Evolutionary conservation across 2,329 filamentous ascomycete genomes (phyloP), one percentile per base, ranked within the genome.

Genomic region (Diaporthe eres): DNA sequence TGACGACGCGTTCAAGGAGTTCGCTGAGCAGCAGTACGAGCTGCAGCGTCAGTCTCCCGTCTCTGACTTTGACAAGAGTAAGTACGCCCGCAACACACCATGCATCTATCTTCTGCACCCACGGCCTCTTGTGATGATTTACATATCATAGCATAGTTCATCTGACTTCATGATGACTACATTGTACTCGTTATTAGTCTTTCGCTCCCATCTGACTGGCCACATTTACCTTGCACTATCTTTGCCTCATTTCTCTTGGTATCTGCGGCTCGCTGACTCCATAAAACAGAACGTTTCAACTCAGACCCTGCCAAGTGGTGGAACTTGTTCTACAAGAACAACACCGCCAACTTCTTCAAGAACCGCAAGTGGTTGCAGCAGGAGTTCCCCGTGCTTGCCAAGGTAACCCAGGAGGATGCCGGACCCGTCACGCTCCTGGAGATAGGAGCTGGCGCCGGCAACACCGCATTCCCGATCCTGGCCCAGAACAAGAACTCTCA

Each of bases 301-400:
- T 88, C 89, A 61, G 91, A 97, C 78, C 97, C 97, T 0, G 96
- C 95, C 77, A 98, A 95, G 84, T 98, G 95, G 95, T 99, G 97
- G 97, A 97, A 99, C 82, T 87, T 94, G 74, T 99, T 99, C 86
- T 99, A 99, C 88, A 96, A 97, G 86, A 98, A 98, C 86, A 98
- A 99, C 85, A 94, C 94, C 28, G 91, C 93, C 81, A 98, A 98
- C 82, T 99, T 99, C 86, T 99, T 99, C 91, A 99, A 99, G 86
- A 94, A 99, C 83, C 91, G 97, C 78, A 98, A 98, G 84, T 99
- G 97, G 97, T 87, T 99, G 44, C 93, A 94, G 78, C 96, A 98
- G 84, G 97, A 99, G 84, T 99, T 99, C 79, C 97, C 97, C 0
- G 87, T 98, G 5, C 87, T 99, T n/a, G 91, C 89, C 34, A 90